Conservation (phyloP, 192 early-diverging fungal genomes). For the Thamnidium elegans region DNA sequence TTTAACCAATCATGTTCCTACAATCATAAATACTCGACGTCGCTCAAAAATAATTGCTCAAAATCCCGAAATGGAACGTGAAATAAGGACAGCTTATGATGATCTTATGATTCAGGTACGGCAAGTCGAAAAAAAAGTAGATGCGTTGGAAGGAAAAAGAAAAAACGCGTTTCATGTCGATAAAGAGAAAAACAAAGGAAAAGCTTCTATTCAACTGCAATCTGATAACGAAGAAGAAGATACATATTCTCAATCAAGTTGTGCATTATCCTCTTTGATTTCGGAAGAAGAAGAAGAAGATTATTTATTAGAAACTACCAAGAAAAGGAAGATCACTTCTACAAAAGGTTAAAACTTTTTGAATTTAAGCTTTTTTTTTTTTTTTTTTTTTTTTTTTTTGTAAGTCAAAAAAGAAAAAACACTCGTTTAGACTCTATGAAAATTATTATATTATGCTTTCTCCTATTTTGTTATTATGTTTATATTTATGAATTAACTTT, state of each 20-base stretch:
- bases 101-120: slow-evolving; percentile 27
- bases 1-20: not conserved
- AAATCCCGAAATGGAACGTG: slow-evolving; percentile 22
- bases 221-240: not conserved
- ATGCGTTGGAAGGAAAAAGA: slow-evolving; percentile 16
- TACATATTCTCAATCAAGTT: too few species aligned
- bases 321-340: not conserved
- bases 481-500: not conserved
- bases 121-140: slow-evolving; percentile 20
- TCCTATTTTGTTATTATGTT: not conserved
- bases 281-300: too few species aligned
- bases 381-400: not conserved
- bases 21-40: not conserved
- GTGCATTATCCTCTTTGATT: too few species aligned
- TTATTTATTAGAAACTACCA: too few species aligned
- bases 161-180: not conserved
- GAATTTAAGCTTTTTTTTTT: not conserved
- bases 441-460: not conserved
- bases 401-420: not conserved
- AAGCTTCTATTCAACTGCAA: not conserved
- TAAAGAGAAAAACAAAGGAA: not conserved
- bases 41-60: slow-evolving; percentile 5
- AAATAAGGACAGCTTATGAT: slow-evolving; percentile 27
- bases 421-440: not conserved
- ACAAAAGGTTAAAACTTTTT: not conserved